phyloP scores from a whole-genome alignment of 2,329 filamentous ascomycete genomes.

The Aspergillus piperis region DNA sequence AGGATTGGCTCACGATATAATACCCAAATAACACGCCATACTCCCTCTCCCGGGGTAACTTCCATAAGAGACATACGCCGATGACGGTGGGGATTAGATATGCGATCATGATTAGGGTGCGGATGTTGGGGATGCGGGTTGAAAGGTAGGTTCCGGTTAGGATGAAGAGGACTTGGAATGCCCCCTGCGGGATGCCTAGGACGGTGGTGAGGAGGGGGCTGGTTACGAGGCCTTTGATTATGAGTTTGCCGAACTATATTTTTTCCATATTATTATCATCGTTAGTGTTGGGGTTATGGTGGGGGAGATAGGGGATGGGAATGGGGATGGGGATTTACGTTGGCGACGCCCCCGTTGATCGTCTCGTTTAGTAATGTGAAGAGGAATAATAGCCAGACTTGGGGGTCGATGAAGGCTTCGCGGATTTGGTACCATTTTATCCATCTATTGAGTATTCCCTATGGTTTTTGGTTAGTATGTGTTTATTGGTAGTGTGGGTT shows the following conservation, averaged over 20 bases:
- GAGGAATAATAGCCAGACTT: conserved; percentile 49
- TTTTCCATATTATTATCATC: background rate
- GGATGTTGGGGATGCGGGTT: conserved; percentile 52
- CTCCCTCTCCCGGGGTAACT: conserved; percentile 46
- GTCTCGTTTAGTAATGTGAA: conserved; percentile 56
- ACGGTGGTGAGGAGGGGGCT: conserved; percentile 52
- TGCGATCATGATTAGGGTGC: conserved; percentile 55
- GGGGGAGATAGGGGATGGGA: background rate
- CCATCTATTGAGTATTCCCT: conserved; percentile 49
- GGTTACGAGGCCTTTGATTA: conserved; percentile 51
- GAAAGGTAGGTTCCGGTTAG: conserved; percentile 56
- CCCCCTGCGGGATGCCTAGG: conserved; percentile 57
- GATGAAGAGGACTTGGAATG: conserved; percentile 55
- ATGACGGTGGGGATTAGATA: conserved; percentile 56
- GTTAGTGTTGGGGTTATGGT: background rate
- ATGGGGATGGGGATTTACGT: conserved; percentile 23
- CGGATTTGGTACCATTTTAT: conserved; percentile 53
- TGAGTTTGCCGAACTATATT: conserved; percentile 53
- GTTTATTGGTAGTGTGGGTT: too few relatives aligned
- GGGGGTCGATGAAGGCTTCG: conserved; percentile 49
- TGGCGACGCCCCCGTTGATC: conserved; percentile 55
- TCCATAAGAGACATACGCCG: conserved; percentile 54
- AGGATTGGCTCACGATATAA: conserved; percentile 42
- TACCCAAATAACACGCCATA: conserved; percentile 55
- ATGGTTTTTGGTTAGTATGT: too few relatives aligned